Conservation (phyloP, 2,329 filamentous ascomycete species). For the Xylaria sp. region DNA sequence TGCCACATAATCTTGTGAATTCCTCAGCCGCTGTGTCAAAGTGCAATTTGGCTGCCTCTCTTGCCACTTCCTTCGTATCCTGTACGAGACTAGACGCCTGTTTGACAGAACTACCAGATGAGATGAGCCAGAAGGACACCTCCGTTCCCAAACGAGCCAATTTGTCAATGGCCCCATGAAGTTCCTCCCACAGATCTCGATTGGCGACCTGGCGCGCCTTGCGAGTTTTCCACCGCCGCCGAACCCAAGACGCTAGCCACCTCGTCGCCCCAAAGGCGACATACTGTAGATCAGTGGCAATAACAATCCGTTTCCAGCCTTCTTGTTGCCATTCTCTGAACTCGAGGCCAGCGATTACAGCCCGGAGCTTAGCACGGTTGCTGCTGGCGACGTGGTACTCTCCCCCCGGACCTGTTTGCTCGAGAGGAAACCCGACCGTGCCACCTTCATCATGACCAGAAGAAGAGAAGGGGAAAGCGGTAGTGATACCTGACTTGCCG, state of each 20-base stretch:
- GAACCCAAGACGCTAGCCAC: constrained; percentile 49
- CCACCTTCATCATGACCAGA: constrained; percentile 24
- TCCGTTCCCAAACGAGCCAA: constrained; percentile 33
- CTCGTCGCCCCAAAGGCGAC: constrained; percentile 49
- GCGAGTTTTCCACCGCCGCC: constrained; percentile 45
- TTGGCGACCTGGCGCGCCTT: constrained; percentile 42
- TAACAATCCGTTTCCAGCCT: constrained; percentile 48
- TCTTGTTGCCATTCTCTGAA: constrained; percentile 49
- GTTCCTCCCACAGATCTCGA: constrained; percentile 50
- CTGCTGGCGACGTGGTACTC: constrained; percentile 43
- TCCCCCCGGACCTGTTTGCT: constrained; percentile 44
- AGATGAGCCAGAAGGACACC: constrained; percentile 39
- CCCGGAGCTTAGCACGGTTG: constrained; percentile 53
- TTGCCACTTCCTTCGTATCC: constrained; percentile 32
- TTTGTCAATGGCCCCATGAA: constrained; percentile 39
- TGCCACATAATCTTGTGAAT: constrained; percentile 37
- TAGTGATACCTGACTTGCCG: constrained; percentile 15
- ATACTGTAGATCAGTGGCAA: constrained; percentile 55
- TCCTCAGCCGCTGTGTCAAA: constrained; percentile 25
- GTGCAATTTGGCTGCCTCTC: constrained; percentile 28
- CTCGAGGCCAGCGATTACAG: constrained; percentile 49
- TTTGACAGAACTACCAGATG: constrained; percentile 18
- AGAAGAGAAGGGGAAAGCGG: constrained; percentile 25
- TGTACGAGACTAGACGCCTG: constrained; percentile 29
- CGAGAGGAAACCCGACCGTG: constrained; percentile 43